phyloP scores from a whole-genome alignment of 78 protist species.

The Emiliania huxleyi region DNA sequence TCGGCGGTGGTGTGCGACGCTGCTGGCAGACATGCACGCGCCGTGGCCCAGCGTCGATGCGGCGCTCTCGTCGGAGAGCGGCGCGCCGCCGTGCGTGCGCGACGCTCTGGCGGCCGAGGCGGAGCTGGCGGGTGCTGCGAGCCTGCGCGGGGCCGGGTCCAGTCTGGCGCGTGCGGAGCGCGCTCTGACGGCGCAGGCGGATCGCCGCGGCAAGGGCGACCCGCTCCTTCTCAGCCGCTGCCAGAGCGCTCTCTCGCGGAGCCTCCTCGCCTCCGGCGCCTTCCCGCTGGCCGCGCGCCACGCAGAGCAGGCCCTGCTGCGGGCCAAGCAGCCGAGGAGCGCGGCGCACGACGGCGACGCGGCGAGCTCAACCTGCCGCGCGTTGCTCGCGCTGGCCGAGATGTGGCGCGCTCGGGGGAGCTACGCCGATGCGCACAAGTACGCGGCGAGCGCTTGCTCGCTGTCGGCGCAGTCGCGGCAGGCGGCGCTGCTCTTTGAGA shows the following conservation, averaged over 20 bases:
- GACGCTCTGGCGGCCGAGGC: no score
- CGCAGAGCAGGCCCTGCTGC: background rate
- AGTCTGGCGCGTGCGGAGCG: no score
- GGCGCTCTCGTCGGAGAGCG: no score
- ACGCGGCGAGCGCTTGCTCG: background rate
- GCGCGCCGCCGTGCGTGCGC: no score
- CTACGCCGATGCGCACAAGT: background rate
- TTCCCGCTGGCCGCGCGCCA: background rate
- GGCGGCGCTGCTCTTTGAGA: background rate
- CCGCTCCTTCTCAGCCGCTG: background rate
- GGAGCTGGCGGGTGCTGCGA: no score
- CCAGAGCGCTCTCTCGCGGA: background rate
- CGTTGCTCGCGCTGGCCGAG: background rate
- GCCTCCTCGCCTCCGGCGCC: background rate
- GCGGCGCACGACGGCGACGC: background rate
- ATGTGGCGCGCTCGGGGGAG: background rate
- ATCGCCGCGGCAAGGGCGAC: no score
- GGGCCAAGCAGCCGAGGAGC: background rate
- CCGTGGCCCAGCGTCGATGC: background rate
- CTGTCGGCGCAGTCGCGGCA: background rate
- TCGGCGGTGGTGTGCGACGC: background rate
- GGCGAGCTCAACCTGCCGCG: background rate
- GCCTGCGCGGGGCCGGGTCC: no score
- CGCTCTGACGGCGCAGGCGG: no score
- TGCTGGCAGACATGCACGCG: background rate